phyloP scores from a whole-genome alignment of 208 protist species.

The Strigomonas culicis region DNA sequence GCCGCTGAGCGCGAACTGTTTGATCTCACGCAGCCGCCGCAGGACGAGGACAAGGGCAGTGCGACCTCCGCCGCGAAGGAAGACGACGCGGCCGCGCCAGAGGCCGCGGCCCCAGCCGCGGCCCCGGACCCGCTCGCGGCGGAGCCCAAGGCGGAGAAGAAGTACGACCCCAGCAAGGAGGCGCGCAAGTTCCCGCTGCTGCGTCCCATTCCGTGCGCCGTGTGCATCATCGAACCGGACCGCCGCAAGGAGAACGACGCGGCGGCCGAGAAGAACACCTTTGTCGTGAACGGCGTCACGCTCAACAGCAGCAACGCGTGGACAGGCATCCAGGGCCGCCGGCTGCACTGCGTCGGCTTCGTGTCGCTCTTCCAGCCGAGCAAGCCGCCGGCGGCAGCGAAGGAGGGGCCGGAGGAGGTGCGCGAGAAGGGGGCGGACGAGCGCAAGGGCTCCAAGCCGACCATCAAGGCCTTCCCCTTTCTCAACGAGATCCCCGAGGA shows the following conservation, averaged over 20 bases:
- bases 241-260: conserved; percentile 19
- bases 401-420: not conserved
- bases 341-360: conserved; percentile 60
- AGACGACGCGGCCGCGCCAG: not conserved
- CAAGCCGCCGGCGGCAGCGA: conserved; percentile 5
- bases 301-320: conserved; percentile 22
- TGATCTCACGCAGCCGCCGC: not conserved
- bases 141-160: not conserved
- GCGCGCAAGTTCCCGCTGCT: conserved; percentile 23
- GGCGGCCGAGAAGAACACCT: not conserved
- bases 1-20: conserved; percentile 7
- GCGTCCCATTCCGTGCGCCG: conserved; percentile 73
- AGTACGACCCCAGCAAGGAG: not conserved
- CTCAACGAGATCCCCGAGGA: conserved; percentile 12
- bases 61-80: not conserved
- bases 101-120: not conserved
- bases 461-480: not conserved
- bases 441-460: not conserved
- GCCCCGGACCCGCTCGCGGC: not conserved
- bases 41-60: conserved; percentile 1
- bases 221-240: conserved; percentile 77
- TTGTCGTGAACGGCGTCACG: conserved; percentile 13
- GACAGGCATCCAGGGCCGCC: conserved; percentile 42
- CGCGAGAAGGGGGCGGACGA: not conserved
- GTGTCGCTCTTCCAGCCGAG: conserved; percentile 37